Evolutionary conservation across 768 basidiomycete species (phyloP).

Genomic region (Mycena latifolia): DNA sequence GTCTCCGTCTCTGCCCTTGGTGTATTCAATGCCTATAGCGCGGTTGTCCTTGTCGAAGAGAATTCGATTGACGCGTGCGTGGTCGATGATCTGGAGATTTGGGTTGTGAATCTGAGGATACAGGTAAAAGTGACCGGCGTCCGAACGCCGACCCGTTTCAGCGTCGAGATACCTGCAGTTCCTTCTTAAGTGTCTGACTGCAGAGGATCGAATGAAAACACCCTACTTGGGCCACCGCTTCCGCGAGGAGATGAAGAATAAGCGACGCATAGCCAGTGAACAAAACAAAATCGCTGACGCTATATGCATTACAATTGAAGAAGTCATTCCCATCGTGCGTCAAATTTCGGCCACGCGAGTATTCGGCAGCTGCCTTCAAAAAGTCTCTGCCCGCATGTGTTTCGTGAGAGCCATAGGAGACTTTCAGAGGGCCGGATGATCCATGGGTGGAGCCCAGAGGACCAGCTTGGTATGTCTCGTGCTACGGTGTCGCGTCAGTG

Average conservation of each 20-base stretch:
- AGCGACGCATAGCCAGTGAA: no score
- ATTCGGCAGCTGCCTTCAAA: conserved; percentile 55
- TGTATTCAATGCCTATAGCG: conserved; percentile 65
- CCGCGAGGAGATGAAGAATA: no score
- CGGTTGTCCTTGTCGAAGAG: conserved; percentile 58
- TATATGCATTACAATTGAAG: no score
- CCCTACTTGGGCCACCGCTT: conserved; percentile 39
- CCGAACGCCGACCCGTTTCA: conserved; percentile 67
- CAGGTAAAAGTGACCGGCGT: conserved; percentile 63
- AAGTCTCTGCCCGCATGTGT: conserved; percentile 60
- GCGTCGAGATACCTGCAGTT: no score
- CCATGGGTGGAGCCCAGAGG: background rate
- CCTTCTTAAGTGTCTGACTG: no score
- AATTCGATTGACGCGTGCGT: conserved; percentile 58
- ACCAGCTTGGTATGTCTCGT: conserved; percentile 2
- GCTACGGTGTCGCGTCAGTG: background rate
- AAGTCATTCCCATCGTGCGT: conserved; percentile 45
- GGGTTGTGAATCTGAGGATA: conserved; percentile 57
- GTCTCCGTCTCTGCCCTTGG: conserved; percentile 35
- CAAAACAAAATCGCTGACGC: no score
- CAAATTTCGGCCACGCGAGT: conserved; percentile 56
- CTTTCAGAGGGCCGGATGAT: conserved; percentile 52
- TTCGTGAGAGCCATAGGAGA: conserved; percentile 53
- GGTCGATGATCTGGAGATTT: conserved; percentile 55
- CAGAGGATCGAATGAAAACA: no score